Conservation (phyloP, 345 rosid species). For the Jatropha curcas region DNA sequence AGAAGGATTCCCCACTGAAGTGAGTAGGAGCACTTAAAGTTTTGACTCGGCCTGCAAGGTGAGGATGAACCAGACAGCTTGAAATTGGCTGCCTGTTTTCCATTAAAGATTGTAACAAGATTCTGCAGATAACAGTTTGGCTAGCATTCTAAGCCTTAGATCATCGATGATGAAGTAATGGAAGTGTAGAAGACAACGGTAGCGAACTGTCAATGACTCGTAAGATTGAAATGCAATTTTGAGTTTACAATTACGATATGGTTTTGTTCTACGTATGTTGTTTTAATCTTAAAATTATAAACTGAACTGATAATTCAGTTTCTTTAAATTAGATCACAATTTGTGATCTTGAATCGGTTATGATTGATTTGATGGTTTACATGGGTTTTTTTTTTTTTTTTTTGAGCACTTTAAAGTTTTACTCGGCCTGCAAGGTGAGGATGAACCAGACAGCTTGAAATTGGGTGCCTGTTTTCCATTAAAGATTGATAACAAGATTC, state of each 20-base stretch:
- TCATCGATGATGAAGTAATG: too few species aligned
- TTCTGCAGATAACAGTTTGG: background rate
- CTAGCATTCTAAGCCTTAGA: background rate
- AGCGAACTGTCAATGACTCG: background rate
- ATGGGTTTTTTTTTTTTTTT: too few species aligned
- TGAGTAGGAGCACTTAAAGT: background rate
- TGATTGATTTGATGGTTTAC: too few species aligned
- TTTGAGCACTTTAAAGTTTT: background rate
- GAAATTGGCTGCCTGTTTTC: background rate
- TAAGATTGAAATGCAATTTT: too few species aligned
- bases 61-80: background rate
- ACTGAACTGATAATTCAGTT: too few species aligned
- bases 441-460: background rate
- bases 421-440: constrained; percentile 1
- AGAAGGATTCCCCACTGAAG: background rate
- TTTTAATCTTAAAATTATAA: too few species aligned
- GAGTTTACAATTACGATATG: too few species aligned
- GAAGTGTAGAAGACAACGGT: background rate
- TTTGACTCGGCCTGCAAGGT: background rate
- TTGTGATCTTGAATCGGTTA: too few species aligned
- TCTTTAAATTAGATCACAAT: too few species aligned
- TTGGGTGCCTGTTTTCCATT: background rate
- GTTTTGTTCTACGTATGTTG: too few species aligned
- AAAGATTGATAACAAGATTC: background rate
- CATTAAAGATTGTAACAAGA: background rate